Conservation (phyloP, 306 rosid species). For the Ziziphus jujuba region DNA sequence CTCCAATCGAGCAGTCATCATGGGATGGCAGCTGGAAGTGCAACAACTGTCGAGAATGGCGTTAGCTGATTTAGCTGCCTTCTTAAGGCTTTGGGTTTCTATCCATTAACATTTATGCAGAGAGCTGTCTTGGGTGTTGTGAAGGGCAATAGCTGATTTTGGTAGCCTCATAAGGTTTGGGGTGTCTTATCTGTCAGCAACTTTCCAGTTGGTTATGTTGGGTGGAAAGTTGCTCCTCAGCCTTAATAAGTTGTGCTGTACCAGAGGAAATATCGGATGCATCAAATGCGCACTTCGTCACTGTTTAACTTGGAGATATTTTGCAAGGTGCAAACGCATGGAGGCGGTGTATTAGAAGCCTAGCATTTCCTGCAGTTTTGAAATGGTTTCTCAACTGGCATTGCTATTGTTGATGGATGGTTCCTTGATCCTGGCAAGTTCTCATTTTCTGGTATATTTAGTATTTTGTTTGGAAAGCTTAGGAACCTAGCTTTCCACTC, state of each 20-base stretch:
- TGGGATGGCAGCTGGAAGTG: slow-evolving; percentile 60
- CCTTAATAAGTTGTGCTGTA: background rate
- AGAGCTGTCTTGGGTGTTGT: slow-evolving; percentile 10
- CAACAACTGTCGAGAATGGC: slow-evolving; percentile 78
- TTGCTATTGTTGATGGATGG: slow-evolving; percentile 9
- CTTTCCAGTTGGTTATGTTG: background rate
- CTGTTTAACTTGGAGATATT: slow-evolving; percentile 13
- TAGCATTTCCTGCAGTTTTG: slow-evolving; percentile 10
- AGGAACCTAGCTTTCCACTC: slow-evolving; percentile 20
- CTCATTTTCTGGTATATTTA: slow-evolving; percentile 4
- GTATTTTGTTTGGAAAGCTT: slow-evolving; percentile 15
- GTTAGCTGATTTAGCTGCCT: slow-evolving; percentile 30
- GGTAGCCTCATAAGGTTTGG: too few relatives aligned
- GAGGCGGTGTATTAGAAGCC: background rate
- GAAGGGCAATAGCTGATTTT: slow-evolving; percentile 2
- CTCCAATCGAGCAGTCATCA: slow-evolving; percentile 53
- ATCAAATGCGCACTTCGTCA: slow-evolving; percentile 14
- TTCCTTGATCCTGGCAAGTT: slow-evolving; percentile 12
- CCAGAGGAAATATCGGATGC: slow-evolving; percentile 15
- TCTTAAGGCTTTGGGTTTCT: background rate
- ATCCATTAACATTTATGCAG: slow-evolving; percentile 14
- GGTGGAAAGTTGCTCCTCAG: background rate
- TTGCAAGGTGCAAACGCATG: background rate
- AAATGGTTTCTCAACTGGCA: slow-evolving; percentile 10
- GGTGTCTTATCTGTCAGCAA: background rate